Evolutionary conservation across 1,284 basidiomycete genomes (phyloP).

Genomic region (Heterobasidion parviporum): DNA sequence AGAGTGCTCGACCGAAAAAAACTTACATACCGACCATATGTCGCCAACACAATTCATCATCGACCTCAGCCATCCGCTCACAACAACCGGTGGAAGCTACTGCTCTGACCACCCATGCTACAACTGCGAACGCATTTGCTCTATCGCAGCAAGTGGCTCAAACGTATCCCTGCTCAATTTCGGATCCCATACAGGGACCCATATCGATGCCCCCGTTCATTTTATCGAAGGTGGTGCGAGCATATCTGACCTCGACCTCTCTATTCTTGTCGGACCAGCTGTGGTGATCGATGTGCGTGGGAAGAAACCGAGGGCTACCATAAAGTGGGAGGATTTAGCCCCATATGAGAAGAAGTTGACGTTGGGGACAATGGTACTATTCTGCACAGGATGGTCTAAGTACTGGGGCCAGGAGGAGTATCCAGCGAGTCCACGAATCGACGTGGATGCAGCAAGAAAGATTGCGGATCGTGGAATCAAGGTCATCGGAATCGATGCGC

Average conservation of each 20-base stretch:
- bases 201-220: constrained; percentile 19
- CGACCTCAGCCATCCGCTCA: constrained; percentile 9
- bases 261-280: constrained; percentile 14
- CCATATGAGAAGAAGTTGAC: constrained; percentile 6
- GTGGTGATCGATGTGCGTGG: constrained; percentile 14
- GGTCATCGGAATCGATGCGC: constrained; percentile 15
- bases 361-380: constrained; percentile 10
- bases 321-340: constrained; percentile 16
- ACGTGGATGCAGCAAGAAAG: constrained; percentile 10
- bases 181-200: constrained; percentile 20
- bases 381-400: constrained; percentile 18
- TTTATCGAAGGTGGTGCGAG: constrained; percentile 14
- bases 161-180: constrained; percentile 13
- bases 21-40: not conserved
- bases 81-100: constrained; percentile 4
- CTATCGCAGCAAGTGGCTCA: constrained; percentile 12
- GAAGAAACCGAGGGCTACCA: constrained; percentile 7
- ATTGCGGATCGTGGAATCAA: constrained; percentile 13
- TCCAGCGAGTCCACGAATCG: constrained; percentile 13
- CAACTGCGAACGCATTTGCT: constrained; percentile 10
- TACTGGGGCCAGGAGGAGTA: constrained; percentile 14
- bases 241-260: constrained; percentile 14
- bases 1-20: not conserved
- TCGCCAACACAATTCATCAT: constrained; percentile 2
- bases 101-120: constrained; percentile 15